Base-by-base conservation (phyloP, 371 early-diverging fungal species). In the Actinomucor elegans region DNA sequence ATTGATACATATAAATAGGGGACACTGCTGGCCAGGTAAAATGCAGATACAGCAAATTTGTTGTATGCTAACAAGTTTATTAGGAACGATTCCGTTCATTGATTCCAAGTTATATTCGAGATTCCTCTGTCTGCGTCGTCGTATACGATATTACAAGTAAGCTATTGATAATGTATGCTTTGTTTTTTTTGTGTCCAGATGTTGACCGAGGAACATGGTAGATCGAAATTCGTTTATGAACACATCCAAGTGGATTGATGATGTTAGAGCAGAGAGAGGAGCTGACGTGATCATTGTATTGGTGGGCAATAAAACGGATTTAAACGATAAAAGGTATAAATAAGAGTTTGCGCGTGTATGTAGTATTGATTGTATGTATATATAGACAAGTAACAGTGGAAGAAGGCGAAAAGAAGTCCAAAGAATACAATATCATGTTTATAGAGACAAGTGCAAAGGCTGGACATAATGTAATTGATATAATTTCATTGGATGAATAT, bases 261-360 rank as follows among this genome's bases (percentile, higher is more conserved):
- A 98, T 69, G 96, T 99, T 20, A 90, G 98, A 34, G 91, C 91
- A 23, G 97, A 97, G 77, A 91, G 98, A 43, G 99, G 99, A 32
- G 84, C 88, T 57, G 94, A 98, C 67, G 97, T 96, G 17, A 94
- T 97, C 37, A 92, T 99, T 54, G 94, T 99, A 28, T 79, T 99
- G 15, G 98, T 99, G 6, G 99, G 99, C n/a, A 99, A 99, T 83
- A 99, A 99, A 81, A 94, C 93, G 4, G 99, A 99, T 73, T 70
- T 99, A 59, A 85, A 77, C 50, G 94, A 96, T 43, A 94, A 94
- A 65, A 83, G 97, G 88, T 88, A 75, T 56, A 14, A n/a, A n/a
- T n/a, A n/a, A n/a, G n/a, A n/a, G n/a, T n/a, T n/a, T n/a, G n/a
- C n/a, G n/a, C n/a, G n/a, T n/a, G n/a, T n/a, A n/a, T n/a, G n/a